Conservation (phyloP, 176 grass and related monocot genomes). For the Oryza australiensis region DNA sequence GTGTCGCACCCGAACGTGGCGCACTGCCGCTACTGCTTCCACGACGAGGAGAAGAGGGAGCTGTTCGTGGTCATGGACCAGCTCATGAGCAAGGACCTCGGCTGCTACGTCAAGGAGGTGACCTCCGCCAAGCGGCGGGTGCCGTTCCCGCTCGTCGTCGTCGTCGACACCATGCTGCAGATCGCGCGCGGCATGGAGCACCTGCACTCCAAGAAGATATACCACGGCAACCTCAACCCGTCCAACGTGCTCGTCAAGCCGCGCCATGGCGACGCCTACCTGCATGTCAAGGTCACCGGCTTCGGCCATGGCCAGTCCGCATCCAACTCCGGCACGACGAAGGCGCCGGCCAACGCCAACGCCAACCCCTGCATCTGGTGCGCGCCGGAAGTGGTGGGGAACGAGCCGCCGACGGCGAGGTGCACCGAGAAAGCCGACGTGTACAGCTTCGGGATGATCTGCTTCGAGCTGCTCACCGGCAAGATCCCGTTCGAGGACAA, state of each 20-base stretch:
- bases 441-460: constrained; percentile 89
- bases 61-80: constrained; percentile 74
- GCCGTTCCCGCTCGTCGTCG: constrained; percentile 59
- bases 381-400: constrained; percentile 79
- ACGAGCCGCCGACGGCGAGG: not conserved
- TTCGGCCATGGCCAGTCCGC: constrained; percentile 39
- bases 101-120: constrained; percentile 60
- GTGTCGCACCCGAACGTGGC: constrained; percentile 78
- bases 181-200: constrained; percentile 93
- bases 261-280: constrained; percentile 42
- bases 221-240: constrained; percentile 82
- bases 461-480: constrained; percentile 88
- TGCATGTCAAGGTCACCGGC: constrained; percentile 67
- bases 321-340: not conserved
- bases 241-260: constrained; percentile 67
- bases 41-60: constrained; percentile 84
- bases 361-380: constrained; percentile 70
- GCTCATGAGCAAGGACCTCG: constrained; percentile 75
- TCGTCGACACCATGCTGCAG: constrained; percentile 81
- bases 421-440: constrained; percentile 78
- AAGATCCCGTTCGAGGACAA: constrained; percentile 97
- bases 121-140: constrained; percentile 45
- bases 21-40: constrained; percentile 76
- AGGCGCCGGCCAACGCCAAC: not conserved
- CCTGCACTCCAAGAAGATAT: constrained; percentile 72